A percentile compares a stretch with the other conserved stretches of the same genome.
phyloP scores from a whole-genome alignment of 1,284 basidiomycete genomes.

The Lentinula novae-zelandiae region DNA sequence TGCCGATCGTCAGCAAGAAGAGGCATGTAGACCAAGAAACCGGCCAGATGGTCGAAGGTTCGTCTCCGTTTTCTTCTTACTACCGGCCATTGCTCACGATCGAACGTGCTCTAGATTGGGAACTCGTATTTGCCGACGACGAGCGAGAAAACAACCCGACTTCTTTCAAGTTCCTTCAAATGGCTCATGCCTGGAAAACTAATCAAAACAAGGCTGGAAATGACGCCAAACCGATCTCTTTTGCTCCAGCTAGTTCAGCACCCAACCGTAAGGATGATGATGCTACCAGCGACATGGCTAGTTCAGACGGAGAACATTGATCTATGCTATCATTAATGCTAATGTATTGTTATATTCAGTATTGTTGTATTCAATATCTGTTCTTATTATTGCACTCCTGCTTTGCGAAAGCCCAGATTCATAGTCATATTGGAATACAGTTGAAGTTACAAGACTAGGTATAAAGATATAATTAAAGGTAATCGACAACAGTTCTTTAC shows the following conservation, averaged over 20 bases:
- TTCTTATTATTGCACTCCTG: background rate
- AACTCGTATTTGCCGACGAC: constrained; percentile 93
- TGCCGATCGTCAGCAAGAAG: constrained; percentile 88
- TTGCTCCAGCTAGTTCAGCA: background rate
- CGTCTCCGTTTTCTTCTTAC: constrained; percentile 21
- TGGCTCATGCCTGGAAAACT: constrained; percentile 86
- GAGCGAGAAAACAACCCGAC: constrained; percentile 89
- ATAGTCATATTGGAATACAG: too few species aligned
- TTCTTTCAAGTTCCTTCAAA: constrained; percentile 91
- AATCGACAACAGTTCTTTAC: background rate
- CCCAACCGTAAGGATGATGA: constrained; percentile 2
- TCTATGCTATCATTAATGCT: background rate
- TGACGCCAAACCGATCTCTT: constrained; percentile 11
- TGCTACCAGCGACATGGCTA: constrained; percentile 13
- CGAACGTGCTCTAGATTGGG: constrained; percentile 65
- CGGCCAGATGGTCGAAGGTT: constrained; percentile 84
- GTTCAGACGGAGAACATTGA: constrained; percentile 9
- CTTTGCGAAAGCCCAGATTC: background rate
- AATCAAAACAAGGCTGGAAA: constrained; percentile 28
- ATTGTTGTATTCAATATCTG: background rate
- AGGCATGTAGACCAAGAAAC: constrained; percentile 81
- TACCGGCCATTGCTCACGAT: background rate
- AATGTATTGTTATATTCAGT: background rate
- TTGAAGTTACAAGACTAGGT: background rate
- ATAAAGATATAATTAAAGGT: background rate